A percentile compares a stretch with the other conserved stretches of the same genome.
Conservation (phyloP, 495 filamentous ascomycete genomes). For the Aspergillus baeticus region DNA sequence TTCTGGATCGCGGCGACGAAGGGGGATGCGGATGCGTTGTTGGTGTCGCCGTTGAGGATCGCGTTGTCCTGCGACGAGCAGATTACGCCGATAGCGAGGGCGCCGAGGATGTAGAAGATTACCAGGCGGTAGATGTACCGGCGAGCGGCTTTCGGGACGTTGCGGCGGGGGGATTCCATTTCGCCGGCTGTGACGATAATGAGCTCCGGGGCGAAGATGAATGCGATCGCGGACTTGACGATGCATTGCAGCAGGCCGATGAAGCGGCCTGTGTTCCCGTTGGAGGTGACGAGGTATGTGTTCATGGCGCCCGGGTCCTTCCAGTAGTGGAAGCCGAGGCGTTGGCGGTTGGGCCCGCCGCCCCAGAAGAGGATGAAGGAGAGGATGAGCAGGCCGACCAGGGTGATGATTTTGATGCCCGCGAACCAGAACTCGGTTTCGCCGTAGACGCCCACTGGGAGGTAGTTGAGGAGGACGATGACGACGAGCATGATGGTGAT, state of each 20-base stretch:
- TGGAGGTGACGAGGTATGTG: constrained; percentile 20
- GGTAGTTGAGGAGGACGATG: constrained; percentile 62
- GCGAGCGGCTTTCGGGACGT: constrained; percentile 74
- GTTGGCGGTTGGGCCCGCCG: constrained; percentile 60
- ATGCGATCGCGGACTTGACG: constrained; percentile 52
- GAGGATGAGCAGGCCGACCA: constrained; percentile 66
- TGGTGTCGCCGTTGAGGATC: constrained; percentile 26
- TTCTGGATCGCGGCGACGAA: constrained; percentile 61
- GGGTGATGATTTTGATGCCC: constrained; percentile 73
- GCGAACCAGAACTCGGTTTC: constrained; percentile 73
- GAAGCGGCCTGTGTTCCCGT: constrained; percentile 39
- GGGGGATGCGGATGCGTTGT: constrained; percentile 51
- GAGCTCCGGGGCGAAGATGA: constrained; percentile 56
- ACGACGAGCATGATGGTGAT: constrained; percentile 67
- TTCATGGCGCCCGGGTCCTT: constrained; percentile 67
- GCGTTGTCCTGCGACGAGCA: constrained; percentile 38
- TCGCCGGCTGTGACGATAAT: constrained; percentile 62
- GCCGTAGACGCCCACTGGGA: constrained; percentile 65
- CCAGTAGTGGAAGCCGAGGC: constrained; percentile 74
- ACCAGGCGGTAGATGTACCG: constrained; percentile 84
- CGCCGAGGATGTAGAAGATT: constrained; percentile 71
- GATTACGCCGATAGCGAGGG: constrained; percentile 57
- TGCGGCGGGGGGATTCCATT: constrained; percentile 71
- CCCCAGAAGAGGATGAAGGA: constrained; percentile 72
- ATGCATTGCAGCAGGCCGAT: constrained; percentile 43